Conservation (phyloP, 208 protist species). For the Naegleria fowleri region DNA sequence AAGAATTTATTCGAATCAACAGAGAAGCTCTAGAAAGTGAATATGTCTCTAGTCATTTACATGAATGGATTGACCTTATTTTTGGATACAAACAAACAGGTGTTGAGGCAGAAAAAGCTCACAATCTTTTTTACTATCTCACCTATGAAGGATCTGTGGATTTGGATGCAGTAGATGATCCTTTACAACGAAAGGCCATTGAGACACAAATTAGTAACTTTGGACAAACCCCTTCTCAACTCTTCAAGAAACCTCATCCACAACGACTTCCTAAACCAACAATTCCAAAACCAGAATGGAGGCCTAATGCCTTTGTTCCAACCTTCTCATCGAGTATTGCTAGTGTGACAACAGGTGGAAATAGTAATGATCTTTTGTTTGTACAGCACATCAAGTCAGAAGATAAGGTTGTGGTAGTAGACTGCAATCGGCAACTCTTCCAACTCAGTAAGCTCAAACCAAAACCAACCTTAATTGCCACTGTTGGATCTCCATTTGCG, state of each 20-base stretch:
- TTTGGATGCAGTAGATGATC: slow-evolving; percentile 39
- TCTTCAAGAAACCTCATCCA: slow-evolving; percentile 48
- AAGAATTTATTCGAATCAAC: slow-evolving; percentile 22
- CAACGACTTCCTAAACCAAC: not conserved
- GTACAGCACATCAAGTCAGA: not conserved
- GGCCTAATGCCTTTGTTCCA: not conserved
- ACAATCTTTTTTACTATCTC: slow-evolving; percentile 96
- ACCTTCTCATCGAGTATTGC: not conserved
- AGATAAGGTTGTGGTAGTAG: not conserved
- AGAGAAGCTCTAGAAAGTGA: slow-evolving; percentile 72
- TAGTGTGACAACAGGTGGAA: not conserved
- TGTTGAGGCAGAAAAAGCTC: slow-evolving; percentile 77
- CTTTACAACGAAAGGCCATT: slow-evolving; percentile 39
- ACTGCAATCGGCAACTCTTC: not conserved
- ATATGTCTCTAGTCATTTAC: slow-evolving; percentile 86
- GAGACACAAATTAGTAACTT: slow-evolving; percentile 55
- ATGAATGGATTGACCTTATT: slow-evolving; percentile 98
- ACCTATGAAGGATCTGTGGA: slow-evolving; percentile 77
- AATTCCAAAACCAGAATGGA: not conserved
- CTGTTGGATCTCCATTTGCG: not conserved
- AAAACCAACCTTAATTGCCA: not conserved
- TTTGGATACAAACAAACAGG: slow-evolving; percentile 97
- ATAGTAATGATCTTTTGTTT: not conserved
- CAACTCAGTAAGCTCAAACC: not conserved
- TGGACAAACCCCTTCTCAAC: slow-evolving; percentile 53